These are phyloP conservation scores for Coelastrella sp. DNA, from an alignment of 139 green algal genomes.

Conservation along the genomic window DNA sequence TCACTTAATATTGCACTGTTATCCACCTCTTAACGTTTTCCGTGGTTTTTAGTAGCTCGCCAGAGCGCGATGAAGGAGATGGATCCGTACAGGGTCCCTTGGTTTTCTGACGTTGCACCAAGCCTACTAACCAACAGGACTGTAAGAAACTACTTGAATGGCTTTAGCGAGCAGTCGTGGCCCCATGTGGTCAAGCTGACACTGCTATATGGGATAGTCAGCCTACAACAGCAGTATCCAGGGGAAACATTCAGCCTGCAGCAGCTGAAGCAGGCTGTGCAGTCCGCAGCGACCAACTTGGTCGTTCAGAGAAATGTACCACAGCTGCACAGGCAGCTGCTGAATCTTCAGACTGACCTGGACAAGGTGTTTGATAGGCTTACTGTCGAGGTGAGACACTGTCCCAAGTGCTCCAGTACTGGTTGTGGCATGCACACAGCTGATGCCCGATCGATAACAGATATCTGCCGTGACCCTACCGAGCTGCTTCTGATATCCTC, in stretches of 20 bases:
- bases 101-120: not conserved
- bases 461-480: no score
- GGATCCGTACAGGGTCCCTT: not conserved
- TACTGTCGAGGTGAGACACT: not conserved
- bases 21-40: no score
- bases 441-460: no score
- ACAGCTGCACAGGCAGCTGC: conserved; percentile 33
- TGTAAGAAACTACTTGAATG: conserved; percentile 13
- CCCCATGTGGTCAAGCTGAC: conserved; percentile 6
- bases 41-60: not conserved
- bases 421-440: no score
- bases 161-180: not conserved
- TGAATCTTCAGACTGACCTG: conserved; percentile 21
- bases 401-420: no score
- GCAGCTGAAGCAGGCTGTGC: conserved; percentile 5
- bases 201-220: conserved; percentile 31
- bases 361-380: conserved; percentile 38
- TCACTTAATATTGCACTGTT: no score
- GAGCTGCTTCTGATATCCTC: not conserved
- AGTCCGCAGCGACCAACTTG: not conserved
- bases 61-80: not conserved
- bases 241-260: not conserved
- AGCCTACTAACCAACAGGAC: conserved; percentile 11
- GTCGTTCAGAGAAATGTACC: conserved; percentile 36
- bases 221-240: not conserved